Percentiles rank a stretch among this genome's conserved stretches.
Conservation (phyloP, 345 rosid genomes). For the Rubroshorea leprosula region DNA sequence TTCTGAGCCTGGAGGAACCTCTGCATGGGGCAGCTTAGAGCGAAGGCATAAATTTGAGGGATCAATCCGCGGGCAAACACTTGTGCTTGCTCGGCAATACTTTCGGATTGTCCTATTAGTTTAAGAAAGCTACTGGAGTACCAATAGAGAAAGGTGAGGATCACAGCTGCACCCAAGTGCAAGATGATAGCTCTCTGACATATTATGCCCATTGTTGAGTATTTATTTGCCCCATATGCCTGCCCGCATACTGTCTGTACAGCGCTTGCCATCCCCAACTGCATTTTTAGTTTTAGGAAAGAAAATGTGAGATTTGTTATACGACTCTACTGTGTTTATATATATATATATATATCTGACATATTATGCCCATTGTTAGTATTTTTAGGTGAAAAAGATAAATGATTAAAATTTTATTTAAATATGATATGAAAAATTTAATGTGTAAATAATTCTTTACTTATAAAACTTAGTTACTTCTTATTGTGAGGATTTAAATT, state of each 20-base stretch:
- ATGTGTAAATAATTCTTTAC: too few species aligned
- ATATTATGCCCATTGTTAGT: too few species aligned
- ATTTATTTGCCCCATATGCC: slow-evolving; percentile 76
- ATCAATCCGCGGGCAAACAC: slow-evolving; percentile 65
- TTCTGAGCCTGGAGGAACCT: slow-evolving; percentile 94
- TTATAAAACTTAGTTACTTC: too few species aligned
- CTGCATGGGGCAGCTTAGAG: slow-evolving; percentile 75
- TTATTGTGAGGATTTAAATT: too few species aligned
- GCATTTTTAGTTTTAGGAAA: too few species aligned
- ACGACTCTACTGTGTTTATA: too few species aligned
- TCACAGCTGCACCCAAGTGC: slow-evolving; percentile 61
- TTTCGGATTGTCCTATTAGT: slow-evolving; percentile 52
- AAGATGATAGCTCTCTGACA: slow-evolving; percentile 79
- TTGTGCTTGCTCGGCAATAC: slow-evolving; percentile 61
- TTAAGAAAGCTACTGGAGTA: slow-evolving; percentile 48
- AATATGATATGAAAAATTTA: too few species aligned
- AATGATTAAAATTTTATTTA: too few species aligned
- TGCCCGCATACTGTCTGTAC: slow-evolving; percentile 94
- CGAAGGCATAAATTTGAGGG: slow-evolving; percentile 74
- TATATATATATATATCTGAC: too few species aligned
- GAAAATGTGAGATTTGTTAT: too few species aligned
- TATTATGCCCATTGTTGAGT: slow-evolving; percentile 67
- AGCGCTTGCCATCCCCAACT: slow-evolving; percentile 98
- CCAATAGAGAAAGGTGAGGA: slow-evolving; percentile 67
- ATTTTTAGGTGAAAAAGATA: too few species aligned